A percentile compares a stretch with the other conserved stretches of the same genome.
These are phyloP conservation scores for Apiospora hydei DNA, from an alignment of 2,329 filamentous ascomycete species.

Conservation along the genomic window DNA sequence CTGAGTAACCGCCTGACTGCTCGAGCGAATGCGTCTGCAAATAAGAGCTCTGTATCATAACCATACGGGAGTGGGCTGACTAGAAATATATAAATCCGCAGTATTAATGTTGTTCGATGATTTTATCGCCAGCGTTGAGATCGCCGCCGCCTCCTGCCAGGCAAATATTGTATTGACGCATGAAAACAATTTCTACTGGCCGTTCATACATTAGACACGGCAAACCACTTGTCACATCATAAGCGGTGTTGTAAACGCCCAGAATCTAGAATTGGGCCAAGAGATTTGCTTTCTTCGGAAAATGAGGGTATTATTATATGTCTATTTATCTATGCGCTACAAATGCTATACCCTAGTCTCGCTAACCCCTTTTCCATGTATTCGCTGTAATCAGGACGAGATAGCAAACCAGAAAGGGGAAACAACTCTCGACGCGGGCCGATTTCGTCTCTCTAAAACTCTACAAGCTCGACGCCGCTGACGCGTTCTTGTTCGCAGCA, in stretches of 20 bases:
- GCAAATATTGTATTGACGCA: not conserved
- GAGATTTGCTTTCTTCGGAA: no score
- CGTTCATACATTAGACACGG: not conserved
- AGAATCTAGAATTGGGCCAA: not conserved
- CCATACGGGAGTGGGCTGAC: not conserved
- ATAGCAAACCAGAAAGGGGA: not conserved
- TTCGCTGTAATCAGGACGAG: not conserved
- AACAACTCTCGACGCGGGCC: not conserved
- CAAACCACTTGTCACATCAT: no score
- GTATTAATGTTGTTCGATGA: not conserved
- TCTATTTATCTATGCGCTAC: not conserved
- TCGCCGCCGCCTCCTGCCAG: no score
- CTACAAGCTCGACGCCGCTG: constrained; percentile 8
- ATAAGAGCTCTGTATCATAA: not conserved
- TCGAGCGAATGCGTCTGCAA: not conserved
- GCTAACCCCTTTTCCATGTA: not conserved
- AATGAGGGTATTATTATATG: not conserved
- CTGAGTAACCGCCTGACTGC: not conserved
- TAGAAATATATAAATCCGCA: not conserved
- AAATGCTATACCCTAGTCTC: not conserved
- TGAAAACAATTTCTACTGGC: not conserved
- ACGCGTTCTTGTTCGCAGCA: not conserved
- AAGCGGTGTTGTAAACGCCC: no score
- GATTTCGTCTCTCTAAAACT: not conserved
- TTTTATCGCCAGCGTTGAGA: not conserved